Evolutionary conservation across 2,329 filamentous ascomycete species (phyloP).

Genomic region (Basipetospora chlamydospora): DNA sequence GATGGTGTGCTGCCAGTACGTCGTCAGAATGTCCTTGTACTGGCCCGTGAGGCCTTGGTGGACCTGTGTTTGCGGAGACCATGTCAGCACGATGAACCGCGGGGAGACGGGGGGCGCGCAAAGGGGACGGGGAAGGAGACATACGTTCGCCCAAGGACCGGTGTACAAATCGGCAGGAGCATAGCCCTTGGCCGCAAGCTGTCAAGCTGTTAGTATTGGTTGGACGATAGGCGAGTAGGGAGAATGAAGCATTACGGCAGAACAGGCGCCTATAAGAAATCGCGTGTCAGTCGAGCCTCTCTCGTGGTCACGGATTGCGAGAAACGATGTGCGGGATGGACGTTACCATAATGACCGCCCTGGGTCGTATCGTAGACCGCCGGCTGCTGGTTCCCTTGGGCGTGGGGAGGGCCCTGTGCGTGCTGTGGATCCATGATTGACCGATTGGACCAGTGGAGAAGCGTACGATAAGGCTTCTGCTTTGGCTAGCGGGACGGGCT

Average conservation of each 20-base stretch:
- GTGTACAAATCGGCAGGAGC: conserved; percentile 90
- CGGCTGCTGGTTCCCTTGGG: conserved; percentile 42
- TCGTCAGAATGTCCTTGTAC: conserved; percentile 94
- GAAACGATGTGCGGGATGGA: conserved; percentile 3
- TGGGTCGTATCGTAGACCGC: conserved; percentile 59
- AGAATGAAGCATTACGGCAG: too few species aligned
- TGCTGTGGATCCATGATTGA: conserved; percentile 25
- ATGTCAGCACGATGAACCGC: background rate
- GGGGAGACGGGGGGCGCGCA: too few species aligned
- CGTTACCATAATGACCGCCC: conserved; percentile 65
- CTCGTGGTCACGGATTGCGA: too few species aligned
- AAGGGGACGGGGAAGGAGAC: conserved; percentile 14
- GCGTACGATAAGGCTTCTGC: too few species aligned
- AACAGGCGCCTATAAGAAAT: conserved; percentile 31
- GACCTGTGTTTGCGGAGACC: conserved; percentile 52
- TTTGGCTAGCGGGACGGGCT: too few species aligned
- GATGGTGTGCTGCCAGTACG: conserved; percentile 98
- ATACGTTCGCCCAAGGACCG: conserved; percentile 86
- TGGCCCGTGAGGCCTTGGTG: conserved; percentile 87
- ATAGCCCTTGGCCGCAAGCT: conserved; percentile 79
- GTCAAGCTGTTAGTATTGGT: too few species aligned
- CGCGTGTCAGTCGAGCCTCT: background rate
- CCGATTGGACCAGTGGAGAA: too few species aligned
- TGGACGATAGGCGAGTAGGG: too few species aligned
- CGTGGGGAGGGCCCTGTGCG: conserved; percentile 30